Evolutionary conservation across 108 stramenopile species (phyloP).

Genomic region (Thalassiosira profunda): DNA sequence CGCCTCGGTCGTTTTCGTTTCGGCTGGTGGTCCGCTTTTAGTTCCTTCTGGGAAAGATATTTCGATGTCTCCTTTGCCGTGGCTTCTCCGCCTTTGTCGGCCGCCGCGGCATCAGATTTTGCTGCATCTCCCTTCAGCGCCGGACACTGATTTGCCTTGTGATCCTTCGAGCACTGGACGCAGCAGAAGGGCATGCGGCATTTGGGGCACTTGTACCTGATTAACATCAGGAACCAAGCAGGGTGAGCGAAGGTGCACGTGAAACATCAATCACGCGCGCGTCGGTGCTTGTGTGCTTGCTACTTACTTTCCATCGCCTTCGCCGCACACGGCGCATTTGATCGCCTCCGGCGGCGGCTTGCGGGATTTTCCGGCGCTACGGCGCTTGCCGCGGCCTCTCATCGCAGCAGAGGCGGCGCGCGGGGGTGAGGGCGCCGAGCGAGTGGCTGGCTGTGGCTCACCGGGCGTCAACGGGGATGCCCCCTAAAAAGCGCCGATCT

Average conservation of each 20-base stretch:
- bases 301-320: slow-evolving; percentile 12
- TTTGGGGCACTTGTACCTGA: slow-evolving; percentile 89
- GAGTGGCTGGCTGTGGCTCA: too few relatives aligned
- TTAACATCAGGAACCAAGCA: not conserved
- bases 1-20: slow-evolving; percentile 6
- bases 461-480: too few relatives aligned
- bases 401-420: too few relatives aligned
- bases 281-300: too few relatives aligned
- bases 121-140: not conserved
- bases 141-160: slow-evolving; percentile 60
- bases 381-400: too few relatives aligned
- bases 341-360: too few relatives aligned
- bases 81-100: not conserved
- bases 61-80: slow-evolving; percentile 14
- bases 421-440: too few relatives aligned
- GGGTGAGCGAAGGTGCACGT: not conserved
- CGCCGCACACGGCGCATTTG: slow-evolving; percentile 1
- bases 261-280: too few relatives aligned
- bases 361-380: too few relatives aligned
- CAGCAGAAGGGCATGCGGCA: slow-evolving; percentile 79
- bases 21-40: slow-evolving; percentile 3
- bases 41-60: slow-evolving; percentile 10
- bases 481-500: too few relatives aligned
- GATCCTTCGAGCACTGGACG: slow-evolving; percentile 74
- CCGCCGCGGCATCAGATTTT: not conserved